Evolutionary conservation across 805 yeast species (phyloP).

Genomic region (Wickerhamiella allomyrinae): DNA sequence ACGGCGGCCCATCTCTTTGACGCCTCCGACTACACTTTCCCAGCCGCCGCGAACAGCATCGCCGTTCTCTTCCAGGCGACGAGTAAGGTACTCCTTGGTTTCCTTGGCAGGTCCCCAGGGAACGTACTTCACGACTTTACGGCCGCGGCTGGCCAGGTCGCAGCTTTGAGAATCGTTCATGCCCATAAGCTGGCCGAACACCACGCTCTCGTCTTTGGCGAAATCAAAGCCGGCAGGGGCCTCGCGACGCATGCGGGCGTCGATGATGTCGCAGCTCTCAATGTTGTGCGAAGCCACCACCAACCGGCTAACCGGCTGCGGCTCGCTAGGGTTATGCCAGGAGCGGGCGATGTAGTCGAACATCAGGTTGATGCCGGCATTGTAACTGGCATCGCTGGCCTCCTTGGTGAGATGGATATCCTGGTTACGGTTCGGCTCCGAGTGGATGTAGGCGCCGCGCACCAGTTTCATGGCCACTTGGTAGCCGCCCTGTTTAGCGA

Average conservation of each 20-base stretch:
- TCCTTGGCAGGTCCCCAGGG: slow-evolving; percentile 97
- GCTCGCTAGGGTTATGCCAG: slow-evolving; percentile 36
- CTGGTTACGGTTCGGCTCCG: slow-evolving; percentile 54
- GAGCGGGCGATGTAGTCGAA: slow-evolving; percentile 40
- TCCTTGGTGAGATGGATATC: slow-evolving; percentile 64
- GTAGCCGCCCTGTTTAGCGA: slow-evolving; percentile 48
- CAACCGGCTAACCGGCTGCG: slow-evolving; percentile 32
- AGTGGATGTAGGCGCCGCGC: slow-evolving; percentile 89
- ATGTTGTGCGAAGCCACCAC: slow-evolving; percentile 87
- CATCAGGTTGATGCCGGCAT: slow-evolving; percentile 50
- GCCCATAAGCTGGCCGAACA: slow-evolving; percentile 81
- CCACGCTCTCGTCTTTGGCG: slow-evolving; percentile 32
- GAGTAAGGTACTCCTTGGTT: slow-evolving; percentile 73
- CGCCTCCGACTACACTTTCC: slow-evolving; percentile 15
- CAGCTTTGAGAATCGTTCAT: slow-evolving; percentile 87
- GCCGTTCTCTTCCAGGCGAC: slow-evolving; percentile 91
- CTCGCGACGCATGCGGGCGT: slow-evolving; percentile 34
- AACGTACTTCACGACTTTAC: slow-evolving; percentile 79
- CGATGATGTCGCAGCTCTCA: slow-evolving; percentile 59
- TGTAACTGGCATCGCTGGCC: slow-evolving; percentile 68
- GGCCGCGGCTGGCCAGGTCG: slow-evolving; percentile 50
- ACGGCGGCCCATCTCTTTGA: slow-evolving; percentile 11
- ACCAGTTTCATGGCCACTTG: slow-evolving; percentile 78
- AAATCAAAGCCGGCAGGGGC: slow-evolving; percentile 19
- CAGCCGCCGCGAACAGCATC: slow-evolving; percentile 33